Evolutionary conservation across 2,329 filamentous ascomycete genomes (phyloP), one percentile per base, ranked within the genome.

Genomic region (Claviceps digitariae): DNA sequence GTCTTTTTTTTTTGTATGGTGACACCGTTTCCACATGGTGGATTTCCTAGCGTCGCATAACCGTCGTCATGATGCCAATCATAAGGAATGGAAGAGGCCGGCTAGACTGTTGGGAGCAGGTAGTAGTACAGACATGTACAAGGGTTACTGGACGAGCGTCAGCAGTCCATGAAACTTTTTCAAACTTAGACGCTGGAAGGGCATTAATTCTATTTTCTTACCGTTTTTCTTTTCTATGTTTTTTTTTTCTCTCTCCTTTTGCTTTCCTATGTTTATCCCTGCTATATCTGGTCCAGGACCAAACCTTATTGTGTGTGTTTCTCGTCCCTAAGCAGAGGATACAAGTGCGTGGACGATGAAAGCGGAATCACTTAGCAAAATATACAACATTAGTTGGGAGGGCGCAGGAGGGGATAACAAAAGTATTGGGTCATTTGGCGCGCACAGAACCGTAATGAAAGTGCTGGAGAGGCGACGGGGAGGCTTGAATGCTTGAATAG

Each of bases 401-500:
- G 50, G 40, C 31, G 44, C n/a, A 20, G 44, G 15, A 45, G 52
- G 52, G 15, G 15, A 36, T 47, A 52, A 45, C 21, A 23, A 45
- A 27, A 50, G 7, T 43, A 27, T 45, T 31, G 48, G 50, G 43
- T 23, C 49, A 29, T 48, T 38, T n/a, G 29, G 43, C 29, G 21
- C 29, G 40, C 20, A 23, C 27, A 20, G n/a, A 48, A 43, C 47
- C 45, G 13, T 53, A 49, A 53, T 55, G 48, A 41, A 51, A 34
- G 29, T 46, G 31, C 34, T 47, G 43, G 52, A 50, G 48, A 51
- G 20, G 48, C 53, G 49, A 50, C 55, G 52, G 48, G 45, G 38
- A 45, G 49, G 46, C 48, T 36, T 51, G 45, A 50, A 57, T 54
- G 59, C 57, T 62, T 62, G 60, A 62, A 62, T 62, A 62, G 60